A percentile compares a stretch with the other conserved stretches of the same genome.
phyloP scores from a whole-genome alignment of 108 stramenopile genomes.

The Stephanodiscus triporus region DNA sequence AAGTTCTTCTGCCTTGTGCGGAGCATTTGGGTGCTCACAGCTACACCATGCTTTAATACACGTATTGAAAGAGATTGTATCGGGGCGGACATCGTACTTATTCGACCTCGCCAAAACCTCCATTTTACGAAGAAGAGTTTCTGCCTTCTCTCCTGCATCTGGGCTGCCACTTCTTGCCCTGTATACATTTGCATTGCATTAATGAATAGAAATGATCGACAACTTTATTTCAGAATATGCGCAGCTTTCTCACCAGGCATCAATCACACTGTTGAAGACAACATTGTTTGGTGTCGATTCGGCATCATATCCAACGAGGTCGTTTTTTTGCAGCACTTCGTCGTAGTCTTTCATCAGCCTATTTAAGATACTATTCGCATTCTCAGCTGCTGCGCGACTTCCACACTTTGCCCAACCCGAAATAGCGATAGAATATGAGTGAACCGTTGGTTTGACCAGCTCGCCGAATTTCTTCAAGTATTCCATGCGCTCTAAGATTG shows the following conservation, averaged over 20 bases:
- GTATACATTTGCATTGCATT: constrained; percentile 40
- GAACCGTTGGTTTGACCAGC: constrained; percentile 37
- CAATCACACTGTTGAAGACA: constrained; percentile 65
- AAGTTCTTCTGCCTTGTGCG: constrained; percentile 59
- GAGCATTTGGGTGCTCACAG: constrained; percentile 56
- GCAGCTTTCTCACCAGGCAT: constrained; percentile 55
- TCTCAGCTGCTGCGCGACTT: constrained; percentile 18
- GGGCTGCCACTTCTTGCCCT: constrained; percentile 59
- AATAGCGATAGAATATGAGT: constrained; percentile 46
- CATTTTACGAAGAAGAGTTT: constrained; percentile 56
- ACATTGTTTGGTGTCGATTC: constrained; percentile 56
- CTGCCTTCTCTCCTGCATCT: constrained; percentile 54
- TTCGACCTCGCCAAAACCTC: constrained; percentile 40
- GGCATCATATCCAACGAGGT: constrained; percentile 18
- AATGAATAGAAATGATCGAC: constrained; percentile 24
- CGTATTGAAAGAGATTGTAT: constrained; percentile 72
- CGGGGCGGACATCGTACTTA: constrained; percentile 56
- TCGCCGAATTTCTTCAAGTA: constrained; percentile 40
- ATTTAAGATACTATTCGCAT: constrained; percentile 56
- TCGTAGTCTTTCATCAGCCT: constrained; percentile 35
- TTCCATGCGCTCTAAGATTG: constrained; percentile 64
- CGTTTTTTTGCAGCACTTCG: constrained; percentile 33
- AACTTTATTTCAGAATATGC: constrained; percentile 11
- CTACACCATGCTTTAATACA: constrained; percentile 64
- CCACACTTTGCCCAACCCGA: constrained; percentile 46